Conservation (phyloP, 495 filamentous ascomycete species). For the Aspergillus heteromorphus region DNA sequence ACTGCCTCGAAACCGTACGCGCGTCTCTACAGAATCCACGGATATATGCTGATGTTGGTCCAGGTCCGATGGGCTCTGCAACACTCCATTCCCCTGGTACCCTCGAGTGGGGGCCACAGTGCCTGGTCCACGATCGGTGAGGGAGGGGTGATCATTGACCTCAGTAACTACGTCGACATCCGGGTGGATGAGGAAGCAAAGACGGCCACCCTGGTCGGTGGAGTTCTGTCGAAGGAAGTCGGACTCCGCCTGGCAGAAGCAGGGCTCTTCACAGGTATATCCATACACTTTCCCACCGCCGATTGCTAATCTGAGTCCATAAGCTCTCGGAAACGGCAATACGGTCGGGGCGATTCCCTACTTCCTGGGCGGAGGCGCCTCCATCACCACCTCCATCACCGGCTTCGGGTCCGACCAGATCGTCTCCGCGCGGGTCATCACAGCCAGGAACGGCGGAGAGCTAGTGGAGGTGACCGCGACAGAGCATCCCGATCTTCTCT, state of each 20-base stretch:
- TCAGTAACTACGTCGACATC: background rate
- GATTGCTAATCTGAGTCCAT: no score
- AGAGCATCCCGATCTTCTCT: background rate
- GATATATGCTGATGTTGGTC: background rate
- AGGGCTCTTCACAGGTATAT: background rate
- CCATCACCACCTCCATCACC: background rate
- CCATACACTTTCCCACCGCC: background rate
- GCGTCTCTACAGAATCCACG: background rate
- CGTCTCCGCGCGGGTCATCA: background rate
- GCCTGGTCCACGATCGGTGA: background rate
- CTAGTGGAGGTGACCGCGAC: background rate
- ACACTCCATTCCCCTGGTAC: background rate
- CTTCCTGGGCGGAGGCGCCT: background rate
- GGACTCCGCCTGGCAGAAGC: background rate
- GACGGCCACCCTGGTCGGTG: background rate
- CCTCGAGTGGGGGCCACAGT: background rate
- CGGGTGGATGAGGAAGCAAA: background rate
- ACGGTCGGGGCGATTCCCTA: constrained; percentile 3
- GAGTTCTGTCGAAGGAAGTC: background rate
- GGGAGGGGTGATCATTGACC: background rate
- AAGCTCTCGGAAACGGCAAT: constrained; percentile 6
- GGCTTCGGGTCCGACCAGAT: background rate
- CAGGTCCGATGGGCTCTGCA: background rate
- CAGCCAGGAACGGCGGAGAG: background rate
- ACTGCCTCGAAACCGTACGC: background rate